Evolutionary conservation across 768 basidiomycete species (phyloP).

Genomic region (Leccinum uliginosum): DNA sequence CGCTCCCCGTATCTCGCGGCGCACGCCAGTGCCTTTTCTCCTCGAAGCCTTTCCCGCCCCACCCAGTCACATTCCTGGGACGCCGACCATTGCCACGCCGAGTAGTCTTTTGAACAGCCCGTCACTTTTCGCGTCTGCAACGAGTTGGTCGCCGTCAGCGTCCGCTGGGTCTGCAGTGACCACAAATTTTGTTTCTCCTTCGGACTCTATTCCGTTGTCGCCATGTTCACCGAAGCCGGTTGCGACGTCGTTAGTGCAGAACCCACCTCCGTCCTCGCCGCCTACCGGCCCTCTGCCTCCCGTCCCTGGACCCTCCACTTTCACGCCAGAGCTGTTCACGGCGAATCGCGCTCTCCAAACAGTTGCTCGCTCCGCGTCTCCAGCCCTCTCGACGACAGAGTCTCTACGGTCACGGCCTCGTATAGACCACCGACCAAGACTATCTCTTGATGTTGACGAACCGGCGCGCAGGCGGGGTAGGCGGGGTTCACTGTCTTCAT

Average conservation of each 20-base stretch:
- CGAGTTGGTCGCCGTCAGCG: slow-evolving; percentile 2
- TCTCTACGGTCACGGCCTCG: slow-evolving; percentile 17
- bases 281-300: slow-evolving; percentile 61
- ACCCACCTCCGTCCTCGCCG: slow-evolving; percentile 57
- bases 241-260: slow-evolving; percentile 18
- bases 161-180: slow-evolving; percentile 3
- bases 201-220: slow-evolving; percentile 4
- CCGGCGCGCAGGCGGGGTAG: slow-evolving; percentile 17
- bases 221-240: slow-evolving; percentile 15
- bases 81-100: slow-evolving; percentile 12
- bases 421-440: slow-evolving; percentile 13
- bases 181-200: background rate
- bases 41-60: slow-evolving; percentile 36
- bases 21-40: slow-evolving; percentile 31
- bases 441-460: slow-evolving; percentile 12
- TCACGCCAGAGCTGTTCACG: slow-evolving; percentile 46
- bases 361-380: slow-evolving; percentile 18
- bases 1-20: slow-evolving; percentile 25
- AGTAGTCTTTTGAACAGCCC: slow-evolving; percentile 6
- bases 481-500: slow-evolving; percentile 27
- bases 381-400: slow-evolving; percentile 18
- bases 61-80: slow-evolving; percentile 31
- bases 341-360: slow-evolving; percentile 33
- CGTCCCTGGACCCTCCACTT: slow-evolving; percentile 57
- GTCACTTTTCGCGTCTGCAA: slow-evolving; percentile 13